Evolutionary conservation across 2,329 filamentous ascomycete genomes (phyloP).

Genomic region (Drechslerella coelobrocha): DNA sequence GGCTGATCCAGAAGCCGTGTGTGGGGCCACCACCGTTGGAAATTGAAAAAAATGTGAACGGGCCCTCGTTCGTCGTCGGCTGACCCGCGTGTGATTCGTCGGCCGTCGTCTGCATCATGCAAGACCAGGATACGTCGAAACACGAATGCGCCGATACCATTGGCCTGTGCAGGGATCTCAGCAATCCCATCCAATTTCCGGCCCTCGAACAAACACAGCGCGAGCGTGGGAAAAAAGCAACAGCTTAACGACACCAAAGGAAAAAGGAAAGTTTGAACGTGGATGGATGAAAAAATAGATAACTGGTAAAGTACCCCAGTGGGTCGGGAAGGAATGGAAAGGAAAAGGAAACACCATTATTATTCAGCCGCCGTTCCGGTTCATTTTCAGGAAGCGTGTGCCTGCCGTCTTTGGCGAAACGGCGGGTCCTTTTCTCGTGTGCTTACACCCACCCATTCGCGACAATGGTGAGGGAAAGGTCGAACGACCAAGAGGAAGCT

Average conservation of each 20-base stretch:
- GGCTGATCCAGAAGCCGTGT: conserved; percentile 50
- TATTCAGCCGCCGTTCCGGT: conserved; percentile 45
- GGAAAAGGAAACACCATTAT: too few relatives aligned
- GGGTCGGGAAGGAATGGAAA: conserved; percentile 31
- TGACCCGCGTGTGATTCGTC: conserved; percentile 46
- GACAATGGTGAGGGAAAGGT: conserved; percentile 18
- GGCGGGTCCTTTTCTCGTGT: conserved; percentile 6
- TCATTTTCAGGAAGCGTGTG: conserved; percentile 19
- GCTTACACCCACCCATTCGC: conserved; percentile 16
- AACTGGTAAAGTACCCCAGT: conserved; percentile 12
- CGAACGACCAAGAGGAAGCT: neutral
- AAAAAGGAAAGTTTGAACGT: conserved; percentile 10
- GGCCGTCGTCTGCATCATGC: conserved; percentile 22
- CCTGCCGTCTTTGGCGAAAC: conserved; percentile 50
- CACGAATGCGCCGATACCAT: conserved; percentile 32
- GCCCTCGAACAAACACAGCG: conserved; percentile 17
- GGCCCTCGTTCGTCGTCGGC: conserved; percentile 24
- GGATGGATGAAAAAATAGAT: conserved; percentile 27
- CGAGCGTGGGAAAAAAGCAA: conserved; percentile 23
- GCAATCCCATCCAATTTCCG: conserved; percentile 50
- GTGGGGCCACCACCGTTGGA: conserved; percentile 24
- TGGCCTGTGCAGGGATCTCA: conserved; percentile 44
- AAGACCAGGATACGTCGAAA: conserved; percentile 47
- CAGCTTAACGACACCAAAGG: conserved; percentile 19
- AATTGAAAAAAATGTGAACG: too few relatives aligned